A percentile compares a stretch with the other conserved stretches of the same genome.
These are phyloP conservation scores for Blepharisma stoltei DNA, from an alignment of 73 alveolate species.

Conservation along the genomic window DNA sequence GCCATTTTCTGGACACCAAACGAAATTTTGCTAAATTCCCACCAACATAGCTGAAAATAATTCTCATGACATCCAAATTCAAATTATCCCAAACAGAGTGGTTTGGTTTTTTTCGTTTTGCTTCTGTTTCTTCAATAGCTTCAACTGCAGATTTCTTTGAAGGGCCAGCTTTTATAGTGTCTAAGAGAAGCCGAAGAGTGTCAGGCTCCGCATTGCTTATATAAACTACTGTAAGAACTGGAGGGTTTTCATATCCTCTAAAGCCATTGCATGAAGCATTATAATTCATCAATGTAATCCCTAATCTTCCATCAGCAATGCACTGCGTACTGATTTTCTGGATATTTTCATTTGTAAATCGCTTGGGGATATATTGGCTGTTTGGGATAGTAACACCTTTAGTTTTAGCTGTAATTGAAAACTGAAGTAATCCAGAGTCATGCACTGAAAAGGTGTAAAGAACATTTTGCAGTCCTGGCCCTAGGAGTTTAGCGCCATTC, in stretches of 20 bases:
- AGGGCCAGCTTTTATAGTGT: background rate
- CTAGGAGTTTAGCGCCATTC: conserved; percentile 2
- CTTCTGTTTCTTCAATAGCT: background rate
- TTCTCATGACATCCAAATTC: conserved; percentile 8
- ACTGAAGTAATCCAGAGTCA: background rate
- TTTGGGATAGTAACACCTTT: background rate
- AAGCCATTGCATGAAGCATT: background rate
- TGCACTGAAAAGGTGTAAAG: conserved; percentile 2
- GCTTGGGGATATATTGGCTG: conserved; percentile 9
- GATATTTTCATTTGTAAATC: conserved; percentile 9
- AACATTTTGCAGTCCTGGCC: background rate
- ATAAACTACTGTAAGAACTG: background rate
- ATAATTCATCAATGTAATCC: background rate
- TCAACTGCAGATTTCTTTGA: background rate
- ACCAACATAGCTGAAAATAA: background rate
- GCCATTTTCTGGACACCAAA: background rate
- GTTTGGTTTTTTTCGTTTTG: background rate
- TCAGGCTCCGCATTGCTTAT: background rate
- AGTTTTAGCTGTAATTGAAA: conserved; percentile 4
- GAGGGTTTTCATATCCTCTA: background rate
- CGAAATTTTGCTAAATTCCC: conserved; percentile 5
- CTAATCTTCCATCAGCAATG: conserved; percentile 12
- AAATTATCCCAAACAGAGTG: background rate
- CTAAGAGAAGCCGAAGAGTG: background rate
- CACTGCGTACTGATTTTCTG: background rate